A percentile compares a stretch with the other conserved stretches of the same genome.
These are phyloP conservation scores for Letharia columbiana DNA, from an alignment of 495 filamentous ascomycete genomes.

Conservation along the genomic window DNA sequence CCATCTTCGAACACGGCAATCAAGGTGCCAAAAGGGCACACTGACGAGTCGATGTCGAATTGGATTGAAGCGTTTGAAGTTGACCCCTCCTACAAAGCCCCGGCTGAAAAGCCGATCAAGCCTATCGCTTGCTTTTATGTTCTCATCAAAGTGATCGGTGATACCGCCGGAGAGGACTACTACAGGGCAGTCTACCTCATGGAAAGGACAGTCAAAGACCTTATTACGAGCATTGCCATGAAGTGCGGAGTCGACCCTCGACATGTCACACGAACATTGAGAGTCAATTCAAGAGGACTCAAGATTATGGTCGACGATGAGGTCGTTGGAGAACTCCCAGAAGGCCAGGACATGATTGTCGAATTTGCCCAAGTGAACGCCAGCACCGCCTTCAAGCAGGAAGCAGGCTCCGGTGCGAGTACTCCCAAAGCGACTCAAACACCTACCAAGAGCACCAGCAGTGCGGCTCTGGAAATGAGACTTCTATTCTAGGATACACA, in stretches of 20 bases:
- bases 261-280: conserved; percentile 60
- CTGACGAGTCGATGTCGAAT: conserved; percentile 50
- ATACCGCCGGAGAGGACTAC: conserved; percentile 49
- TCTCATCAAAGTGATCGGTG: conserved; percentile 46
- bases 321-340: conserved; percentile 72
- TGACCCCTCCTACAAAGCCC: conserved; percentile 75
- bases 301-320: conserved; percentile 87
- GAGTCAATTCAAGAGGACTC: conserved; percentile 60
- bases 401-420: conserved; percentile 18
- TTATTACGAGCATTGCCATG: conserved; percentile 58
- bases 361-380: conserved; percentile 42
- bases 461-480: conserved; percentile 23
- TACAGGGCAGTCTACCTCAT: conserved; percentile 84
- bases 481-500: conserved; percentile 21
- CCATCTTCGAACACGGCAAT: conserved; percentile 31
- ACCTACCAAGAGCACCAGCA: background rate
- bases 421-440: conserved; percentile 12
- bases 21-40: conserved; percentile 38
- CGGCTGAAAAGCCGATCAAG: conserved; percentile 59
- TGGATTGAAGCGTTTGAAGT: conserved; percentile 92
- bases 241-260: conserved; percentile 72
- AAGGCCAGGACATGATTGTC: conserved; percentile 83
- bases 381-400: conserved; percentile 15
- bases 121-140: conserved; percentile 88
- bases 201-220: conserved; percentile 60